Percentiles rank a stretch among this genome's conserved stretches.
These are phyloP conservation scores for Papilionanthe hybrid DNA, from an alignment of 116 monocot species.

Conservation along the genomic window DNA sequence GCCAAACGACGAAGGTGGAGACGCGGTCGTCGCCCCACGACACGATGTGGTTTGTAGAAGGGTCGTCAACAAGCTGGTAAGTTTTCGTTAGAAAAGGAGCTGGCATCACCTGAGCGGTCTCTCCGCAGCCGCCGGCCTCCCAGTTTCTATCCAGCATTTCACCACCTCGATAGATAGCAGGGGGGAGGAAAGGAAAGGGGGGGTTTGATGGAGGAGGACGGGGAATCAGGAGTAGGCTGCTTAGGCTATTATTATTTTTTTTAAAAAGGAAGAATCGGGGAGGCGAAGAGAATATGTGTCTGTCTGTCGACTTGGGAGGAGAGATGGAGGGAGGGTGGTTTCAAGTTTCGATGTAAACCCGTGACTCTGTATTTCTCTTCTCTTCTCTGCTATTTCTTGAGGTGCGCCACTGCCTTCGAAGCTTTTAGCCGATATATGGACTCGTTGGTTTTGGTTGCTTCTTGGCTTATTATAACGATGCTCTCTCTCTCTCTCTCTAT, in stretches of 20 bases:
- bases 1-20: conserved; percentile 78
- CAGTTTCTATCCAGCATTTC: conserved; percentile 1
- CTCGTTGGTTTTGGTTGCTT: neutral
- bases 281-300: conserved; percentile 12
- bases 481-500: neutral
- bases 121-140: neutral
- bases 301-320: neutral
- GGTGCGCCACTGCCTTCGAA: neutral
- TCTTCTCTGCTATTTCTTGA: conserved; percentile 8
- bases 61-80: conserved; percentile 22
- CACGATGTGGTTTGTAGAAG: conserved; percentile 10
- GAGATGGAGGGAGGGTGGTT: neutral
- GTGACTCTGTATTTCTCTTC: conserved; percentile 15
- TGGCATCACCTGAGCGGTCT: neutral
- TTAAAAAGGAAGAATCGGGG: neutral
- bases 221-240: neutral
- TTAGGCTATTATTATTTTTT: neutral
- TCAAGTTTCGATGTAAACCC: conserved; percentile 10
- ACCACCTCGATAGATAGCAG: neutral
- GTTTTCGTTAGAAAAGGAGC: conserved; percentile 21
- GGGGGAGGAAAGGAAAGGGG: neutral
- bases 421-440: neutral
- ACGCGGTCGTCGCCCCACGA: conserved; percentile 16
- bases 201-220: neutral
- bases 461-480: neutral